Conservation (phyloP, 2,329 filamentous ascomycete species). For the Fusarium tricinctum region DNA sequence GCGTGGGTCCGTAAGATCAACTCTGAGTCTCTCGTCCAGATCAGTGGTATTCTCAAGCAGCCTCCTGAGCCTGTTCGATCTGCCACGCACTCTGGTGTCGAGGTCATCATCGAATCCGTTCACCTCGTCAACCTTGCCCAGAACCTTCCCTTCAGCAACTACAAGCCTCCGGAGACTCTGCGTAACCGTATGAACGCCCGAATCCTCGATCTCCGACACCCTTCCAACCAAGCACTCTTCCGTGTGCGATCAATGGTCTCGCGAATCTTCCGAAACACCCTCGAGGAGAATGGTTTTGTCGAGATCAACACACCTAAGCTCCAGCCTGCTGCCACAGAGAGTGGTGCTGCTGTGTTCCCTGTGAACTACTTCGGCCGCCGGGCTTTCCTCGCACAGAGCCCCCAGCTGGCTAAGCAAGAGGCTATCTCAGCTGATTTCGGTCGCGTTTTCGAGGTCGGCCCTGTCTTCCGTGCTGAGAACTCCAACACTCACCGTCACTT, state of each 20-base stretch:
- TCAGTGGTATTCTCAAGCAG: slow-evolving; percentile 79
- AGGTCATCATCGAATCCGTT: slow-evolving; percentile 75
- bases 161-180: slow-evolving; percentile 73
- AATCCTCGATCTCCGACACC: slow-evolving; percentile 87
- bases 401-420: slow-evolving; percentile 95
- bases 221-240: slow-evolving; percentile 88
- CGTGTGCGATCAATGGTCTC: slow-evolving; percentile 86
- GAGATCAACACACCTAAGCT: slow-evolving; percentile 96
- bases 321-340: slow-evolving; percentile 90
- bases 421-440: slow-evolving; percentile 90
- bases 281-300: slow-evolving; percentile 84
- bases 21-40: slow-evolving; percentile 81
- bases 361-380: slow-evolving; percentile 91
- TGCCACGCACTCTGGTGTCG: slow-evolving; percentile 80
- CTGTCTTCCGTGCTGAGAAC: slow-evolving; percentile 92
- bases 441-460: slow-evolving; percentile 80
- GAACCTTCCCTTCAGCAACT: slow-evolving; percentile 66
- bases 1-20: slow-evolving; percentile 89
- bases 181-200: slow-evolving; percentile 82
- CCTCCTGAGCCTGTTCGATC: slow-evolving; percentile 82
- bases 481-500: slow-evolving; percentile 95
- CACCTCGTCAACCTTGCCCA: slow-evolving; percentile 66
- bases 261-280: slow-evolving; percentile 81
- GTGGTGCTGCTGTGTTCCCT: slow-evolving; percentile 90
- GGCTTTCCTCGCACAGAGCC: slow-evolving; percentile 91